These are phyloP conservation scores for Oenanthe sinensis DNA, from an alignment of 129 eudicot species.

Conservation along the genomic window DNA sequence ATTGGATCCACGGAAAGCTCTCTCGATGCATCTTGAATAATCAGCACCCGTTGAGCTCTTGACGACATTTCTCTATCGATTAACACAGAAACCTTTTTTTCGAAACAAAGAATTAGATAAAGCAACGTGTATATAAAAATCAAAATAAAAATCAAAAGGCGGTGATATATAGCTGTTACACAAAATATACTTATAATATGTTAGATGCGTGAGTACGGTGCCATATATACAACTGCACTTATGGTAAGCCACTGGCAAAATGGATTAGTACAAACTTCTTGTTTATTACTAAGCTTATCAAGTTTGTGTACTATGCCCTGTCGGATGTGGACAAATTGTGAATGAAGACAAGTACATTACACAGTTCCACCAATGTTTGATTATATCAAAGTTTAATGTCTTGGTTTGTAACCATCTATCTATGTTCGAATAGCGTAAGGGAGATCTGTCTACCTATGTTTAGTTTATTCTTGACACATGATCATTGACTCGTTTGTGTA, in stretches of 20 bases:
- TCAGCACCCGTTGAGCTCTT: conserved; percentile 16
- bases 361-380: background rate
- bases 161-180: background rate
- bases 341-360: background rate
- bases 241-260: background rate
- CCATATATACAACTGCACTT: background rate
- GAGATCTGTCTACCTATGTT: background rate
- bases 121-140: background rate
- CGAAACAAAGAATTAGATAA: background rate
- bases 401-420: conserved; percentile 2
- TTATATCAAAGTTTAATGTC: background rate
- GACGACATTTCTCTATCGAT: conserved; percentile 17
- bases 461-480: background rate
- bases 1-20: conserved; percentile 10
- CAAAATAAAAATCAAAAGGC: background rate
- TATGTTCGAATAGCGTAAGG: background rate
- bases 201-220: background rate
- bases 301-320: background rate
- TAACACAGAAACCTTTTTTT: background rate
- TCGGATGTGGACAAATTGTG: background rate
- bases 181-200: background rate
- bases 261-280: background rate
- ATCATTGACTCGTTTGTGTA: background rate
- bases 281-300: background rate
- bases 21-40: conserved; percentile 28